phyloP scores from a whole-genome alignment of 192 early-diverging fungal species.

The Gorgonomyces haynaldii region DNA sequence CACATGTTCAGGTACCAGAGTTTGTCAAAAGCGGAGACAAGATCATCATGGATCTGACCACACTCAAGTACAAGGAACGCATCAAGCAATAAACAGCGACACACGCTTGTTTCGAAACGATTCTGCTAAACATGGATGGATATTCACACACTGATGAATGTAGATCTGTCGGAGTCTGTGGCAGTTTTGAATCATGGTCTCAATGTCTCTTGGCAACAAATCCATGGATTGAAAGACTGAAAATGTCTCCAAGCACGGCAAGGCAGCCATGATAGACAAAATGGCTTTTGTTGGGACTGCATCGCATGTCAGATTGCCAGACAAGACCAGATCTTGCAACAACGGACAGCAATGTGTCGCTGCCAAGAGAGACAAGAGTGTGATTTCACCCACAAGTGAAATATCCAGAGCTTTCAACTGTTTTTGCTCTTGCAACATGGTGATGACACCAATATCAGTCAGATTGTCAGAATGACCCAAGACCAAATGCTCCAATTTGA shows the following conservation, averaged over 20 bases:
- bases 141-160: not conserved
- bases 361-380: not conserved
- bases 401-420: no score
- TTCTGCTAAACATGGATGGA: no score
- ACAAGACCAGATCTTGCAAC: not conserved
- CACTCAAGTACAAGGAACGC: conserved; percentile 4
- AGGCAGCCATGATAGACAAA: not conserved
- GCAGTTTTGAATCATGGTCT: not conserved
- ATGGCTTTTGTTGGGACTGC: conserved; percentile 1
- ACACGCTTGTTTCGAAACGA: no score
- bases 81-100: not conserved
- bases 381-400: not conserved
- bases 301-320: not conserved
- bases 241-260: not conserved
- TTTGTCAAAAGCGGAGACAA: conserved; percentile 70
- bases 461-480: no score
- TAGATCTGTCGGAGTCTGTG: not conserved
- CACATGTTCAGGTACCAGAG: conserved; percentile 61
- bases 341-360: not conserved
- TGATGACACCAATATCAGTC: no score
- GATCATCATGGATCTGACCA: conserved; percentile 58
- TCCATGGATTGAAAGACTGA: not conserved
- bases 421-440: no score
- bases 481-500: no score
- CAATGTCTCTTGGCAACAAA: not conserved